Conservation (phyloP, 148 eudicot species). For the Rhododendron simsii region DNA sequence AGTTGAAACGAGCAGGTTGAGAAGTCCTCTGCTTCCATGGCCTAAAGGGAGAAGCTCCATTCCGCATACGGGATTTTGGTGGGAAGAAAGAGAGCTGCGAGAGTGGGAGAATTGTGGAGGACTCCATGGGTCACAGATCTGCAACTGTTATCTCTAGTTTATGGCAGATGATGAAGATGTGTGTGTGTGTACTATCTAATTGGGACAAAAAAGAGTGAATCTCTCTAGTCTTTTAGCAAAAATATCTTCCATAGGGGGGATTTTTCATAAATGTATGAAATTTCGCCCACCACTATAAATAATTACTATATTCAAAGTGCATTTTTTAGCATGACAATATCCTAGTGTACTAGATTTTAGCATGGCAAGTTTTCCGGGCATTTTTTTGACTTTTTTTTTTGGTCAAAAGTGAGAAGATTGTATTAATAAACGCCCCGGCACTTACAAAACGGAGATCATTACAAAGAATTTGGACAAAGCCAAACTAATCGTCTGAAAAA, state of each 20-base stretch:
- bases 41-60: conserved; percentile 21
- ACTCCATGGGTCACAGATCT: conserved; percentile 37
- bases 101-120: conserved; percentile 38
- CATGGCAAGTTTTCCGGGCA: neutral
- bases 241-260: neutral
- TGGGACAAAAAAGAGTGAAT: neutral
- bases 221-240: neutral
- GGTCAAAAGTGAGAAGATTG: too few relatives aligned
- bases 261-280: neutral
- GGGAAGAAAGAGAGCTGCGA: conserved; percentile 38
- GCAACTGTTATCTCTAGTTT: conserved; percentile 3
- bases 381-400: neutral
- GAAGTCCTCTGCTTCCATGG: conserved; percentile 39
- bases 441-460: too few relatives aligned
- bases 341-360: neutral
- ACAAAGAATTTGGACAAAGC: too few relatives aligned
- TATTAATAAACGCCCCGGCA: too few relatives aligned
- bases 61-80: conserved; percentile 25
- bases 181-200: too few relatives aligned
- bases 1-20: conserved; percentile 34
- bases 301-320: neutral
- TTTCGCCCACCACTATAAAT: neutral
- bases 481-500: too few relatives aligned
- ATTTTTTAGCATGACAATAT: neutral
- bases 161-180: conserved; percentile 4